Evolutionary conservation across 2,329 filamentous ascomycete genomes (phyloP), one percentile per base, ranked within the genome.

Genomic region (Cladosporium sp.): DNA sequence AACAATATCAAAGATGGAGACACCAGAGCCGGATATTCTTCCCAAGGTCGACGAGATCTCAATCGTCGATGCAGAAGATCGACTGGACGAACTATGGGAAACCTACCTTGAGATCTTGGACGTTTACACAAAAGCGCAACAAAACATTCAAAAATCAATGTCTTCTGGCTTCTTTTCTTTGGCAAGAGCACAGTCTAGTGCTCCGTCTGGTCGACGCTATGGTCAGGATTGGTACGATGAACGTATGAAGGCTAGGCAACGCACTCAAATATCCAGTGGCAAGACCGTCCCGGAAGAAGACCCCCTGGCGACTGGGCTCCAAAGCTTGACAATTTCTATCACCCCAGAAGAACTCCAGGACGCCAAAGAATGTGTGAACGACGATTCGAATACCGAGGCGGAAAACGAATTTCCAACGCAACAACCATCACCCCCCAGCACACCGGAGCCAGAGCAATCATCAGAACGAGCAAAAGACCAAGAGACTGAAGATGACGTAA

Each of bases 111-210:
- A 64, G 48, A 74, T 86, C 1, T 70, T 91, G 1, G 77, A 90
- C 64, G 72, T 82, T 59, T 90, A 91, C 70, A 79, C 80, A 11
- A 66, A 67, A 16, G 76, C 86, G 3, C 79, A 80, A 52, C 62
- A 70, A 20, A 64, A 75, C 38, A 74, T 90, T 32, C 72, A 73
- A 38, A 62, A 65, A 11, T 68, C 79, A 16, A 78, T 88, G 55
- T 70, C 76, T 16, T 69, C 70, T 45, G 73, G 71, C 6, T 75
- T 67, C 54, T 60, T 77, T 25, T 68, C 71, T 56, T 73, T 91
- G 35, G 84, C 86, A n/a, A 79, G 86, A 51, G 86, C 87, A 54
- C 89, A 90, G 69, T 90, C 67, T 72, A 79, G 22, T 80, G 79
- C n/a, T 75, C 80, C 62, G 72, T 79, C 54, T 18, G 53, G 55